Evolutionary conservation across 2,329 filamentous ascomycete genomes (phyloP).

Genomic region (Trichoderma cornu-damae): DNA sequence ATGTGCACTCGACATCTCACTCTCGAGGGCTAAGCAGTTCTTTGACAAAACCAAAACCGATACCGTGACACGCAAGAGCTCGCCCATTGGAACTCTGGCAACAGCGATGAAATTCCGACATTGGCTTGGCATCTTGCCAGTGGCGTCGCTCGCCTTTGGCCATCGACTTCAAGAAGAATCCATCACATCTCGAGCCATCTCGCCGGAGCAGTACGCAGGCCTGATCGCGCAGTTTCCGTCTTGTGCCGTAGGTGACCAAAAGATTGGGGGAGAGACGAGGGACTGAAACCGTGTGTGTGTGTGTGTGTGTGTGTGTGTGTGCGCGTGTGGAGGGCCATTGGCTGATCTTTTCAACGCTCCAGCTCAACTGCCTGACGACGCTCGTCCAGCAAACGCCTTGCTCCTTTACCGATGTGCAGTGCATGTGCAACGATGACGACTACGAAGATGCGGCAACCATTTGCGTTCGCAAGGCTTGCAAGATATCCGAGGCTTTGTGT

Average conservation of each 20-base stretch:
- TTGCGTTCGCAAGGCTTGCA: slow-evolving; percentile 1
- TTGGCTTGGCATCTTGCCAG: not conserved
- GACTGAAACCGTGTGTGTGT: no score
- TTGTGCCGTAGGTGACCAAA: not conserved
- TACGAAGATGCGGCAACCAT: not conserved
- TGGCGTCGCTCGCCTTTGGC: not conserved
- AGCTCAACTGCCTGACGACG: not conserved
- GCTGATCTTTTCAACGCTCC: not conserved
- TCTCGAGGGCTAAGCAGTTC: not conserved
- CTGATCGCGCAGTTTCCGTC: not conserved
- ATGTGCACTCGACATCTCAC: not conserved
- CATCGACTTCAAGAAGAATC: not conserved
- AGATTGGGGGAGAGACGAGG: not conserved
- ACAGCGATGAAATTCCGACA: not conserved
- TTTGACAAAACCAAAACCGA: not conserved
- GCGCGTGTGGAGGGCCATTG: not conserved
- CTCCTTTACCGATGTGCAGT: not conserved
- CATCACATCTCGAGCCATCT: not conserved
- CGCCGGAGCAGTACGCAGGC: not conserved
- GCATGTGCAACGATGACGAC: not conserved
- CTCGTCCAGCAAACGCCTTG: not conserved
- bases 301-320: no score
- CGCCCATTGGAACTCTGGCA: not conserved
- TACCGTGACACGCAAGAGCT: no score
- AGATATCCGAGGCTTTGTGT: not conserved